Evolutionary conservation across 805 yeast species (phyloP).

Genomic region (Teunomyces aglyptinius): DNA sequence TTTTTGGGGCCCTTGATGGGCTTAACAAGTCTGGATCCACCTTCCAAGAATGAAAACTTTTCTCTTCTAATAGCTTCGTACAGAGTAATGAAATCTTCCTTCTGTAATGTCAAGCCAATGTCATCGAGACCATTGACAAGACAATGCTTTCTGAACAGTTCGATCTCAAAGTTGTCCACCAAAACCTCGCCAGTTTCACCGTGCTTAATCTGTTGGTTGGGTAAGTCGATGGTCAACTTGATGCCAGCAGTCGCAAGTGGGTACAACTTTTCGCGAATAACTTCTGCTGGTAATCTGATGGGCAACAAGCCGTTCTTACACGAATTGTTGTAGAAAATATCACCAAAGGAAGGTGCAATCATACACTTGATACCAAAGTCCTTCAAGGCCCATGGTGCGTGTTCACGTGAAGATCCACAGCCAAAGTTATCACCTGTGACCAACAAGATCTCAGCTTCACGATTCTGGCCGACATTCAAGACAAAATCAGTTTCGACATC

Average conservation of each 20-base stretch:
- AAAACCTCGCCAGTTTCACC: constrained; percentile 62
- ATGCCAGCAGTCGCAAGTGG: constrained; percentile 79
- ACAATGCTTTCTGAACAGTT: constrained; percentile 91
- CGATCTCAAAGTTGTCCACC: constrained; percentile 82
- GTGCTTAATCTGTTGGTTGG: constrained; percentile 75
- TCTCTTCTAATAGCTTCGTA: constrained; percentile 78
- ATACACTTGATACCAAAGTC: constrained; percentile 96
- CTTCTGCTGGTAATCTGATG: constrained; percentile 80
- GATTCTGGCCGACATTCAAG: constrained; percentile 81
- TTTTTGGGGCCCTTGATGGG: constrained; percentile 71
- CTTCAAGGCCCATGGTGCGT: constrained; percentile 98
- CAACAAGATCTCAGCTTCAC: constrained; percentile 74
- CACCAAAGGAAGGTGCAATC: constrained; percentile 98
- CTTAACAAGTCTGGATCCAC: constrained; percentile 67
- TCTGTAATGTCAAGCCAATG: constrained; percentile 91
- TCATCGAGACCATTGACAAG: constrained; percentile 93
- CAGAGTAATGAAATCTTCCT: constrained; percentile 69
- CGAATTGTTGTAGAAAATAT: constrained; percentile 95
- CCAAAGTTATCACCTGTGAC: constrained; percentile 98
- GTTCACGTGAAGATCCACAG: constrained; percentile 99
- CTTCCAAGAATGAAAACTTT: constrained; percentile 88
- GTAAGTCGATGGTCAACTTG: constrained; percentile 76
- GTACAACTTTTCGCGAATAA: constrained; percentile 65
- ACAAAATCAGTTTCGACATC: constrained; percentile 86
- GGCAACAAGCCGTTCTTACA: constrained; percentile 95